Conservation (phyloP, 2,329 filamentous ascomycete genomes). For the Bertia moriformis region DNA sequence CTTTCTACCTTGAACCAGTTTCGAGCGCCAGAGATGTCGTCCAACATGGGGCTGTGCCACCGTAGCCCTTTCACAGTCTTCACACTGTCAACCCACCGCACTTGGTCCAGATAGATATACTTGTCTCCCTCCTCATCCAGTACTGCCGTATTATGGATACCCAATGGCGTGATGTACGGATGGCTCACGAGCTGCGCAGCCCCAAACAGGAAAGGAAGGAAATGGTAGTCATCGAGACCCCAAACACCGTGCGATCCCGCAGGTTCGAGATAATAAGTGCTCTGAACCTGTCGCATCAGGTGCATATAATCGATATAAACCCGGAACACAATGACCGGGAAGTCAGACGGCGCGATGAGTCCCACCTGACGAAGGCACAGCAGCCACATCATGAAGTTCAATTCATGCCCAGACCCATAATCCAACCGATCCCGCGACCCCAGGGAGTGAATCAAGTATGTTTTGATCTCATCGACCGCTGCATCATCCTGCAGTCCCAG, state of each 20-base stretch:
- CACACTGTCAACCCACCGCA: slow-evolving; percentile 85
- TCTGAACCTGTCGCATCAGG: slow-evolving; percentile 78
- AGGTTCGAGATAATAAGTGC: slow-evolving; percentile 89
- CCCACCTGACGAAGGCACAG: slow-evolving; percentile 78
- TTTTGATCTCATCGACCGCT: slow-evolving; percentile 57
- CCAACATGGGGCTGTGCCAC: slow-evolving; percentile 97
- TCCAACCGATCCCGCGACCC: slow-evolving; percentile 80
- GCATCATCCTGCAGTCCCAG: slow-evolving; percentile 34
- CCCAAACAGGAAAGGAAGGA: slow-evolving; percentile 88
- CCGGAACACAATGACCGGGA: slow-evolving; percentile 58
- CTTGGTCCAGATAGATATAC: slow-evolving; percentile 83
- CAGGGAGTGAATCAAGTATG: slow-evolving; percentile 71
- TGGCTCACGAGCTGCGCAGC: slow-evolving; percentile 80
- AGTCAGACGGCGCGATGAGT: slow-evolving; percentile 47
- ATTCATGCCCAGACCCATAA: slow-evolving; percentile 91
- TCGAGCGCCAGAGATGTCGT: slow-evolving; percentile 85
- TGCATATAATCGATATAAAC: slow-evolving; percentile 72
- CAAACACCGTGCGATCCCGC: slow-evolving; percentile 95
- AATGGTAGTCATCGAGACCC: slow-evolving; percentile 95
- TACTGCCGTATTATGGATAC: slow-evolving; percentile 75
- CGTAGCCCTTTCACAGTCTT: slow-evolving; percentile 89
- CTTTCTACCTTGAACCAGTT: slow-evolving; percentile 84
- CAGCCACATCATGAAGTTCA: slow-evolving; percentile 94
- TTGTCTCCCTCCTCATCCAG: slow-evolving; percentile 75
- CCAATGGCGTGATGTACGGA: slow-evolving; percentile 61